These are phyloP conservation scores for Capronia americana DNA, from an alignment of 2,329 filamentous ascomycete species.

Conservation along the genomic window DNA sequence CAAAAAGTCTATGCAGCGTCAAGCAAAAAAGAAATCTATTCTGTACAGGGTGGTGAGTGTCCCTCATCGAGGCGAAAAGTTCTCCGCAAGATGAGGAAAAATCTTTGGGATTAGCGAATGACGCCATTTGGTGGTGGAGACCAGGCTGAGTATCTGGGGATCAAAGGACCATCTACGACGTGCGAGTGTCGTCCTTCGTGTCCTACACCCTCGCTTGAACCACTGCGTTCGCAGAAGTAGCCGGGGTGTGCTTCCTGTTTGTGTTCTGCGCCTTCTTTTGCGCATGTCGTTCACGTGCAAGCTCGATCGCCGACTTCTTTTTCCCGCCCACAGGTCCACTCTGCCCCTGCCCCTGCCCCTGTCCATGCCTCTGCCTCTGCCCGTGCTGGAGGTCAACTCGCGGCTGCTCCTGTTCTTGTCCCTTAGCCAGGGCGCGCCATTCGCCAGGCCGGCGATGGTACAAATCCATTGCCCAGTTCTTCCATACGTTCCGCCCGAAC, in stretches of 20 bases:
- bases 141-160: slow-evolving; percentile 14
- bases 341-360: background rate
- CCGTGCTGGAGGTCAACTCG: background rate
- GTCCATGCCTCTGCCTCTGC: background rate
- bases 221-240: slow-evolving; percentile 32
- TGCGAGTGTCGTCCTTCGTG: slow-evolving; percentile 1
- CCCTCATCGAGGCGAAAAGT: background rate
- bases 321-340: slow-evolving; percentile 36
- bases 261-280: slow-evolving; percentile 46
- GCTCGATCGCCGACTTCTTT: slow-evolving; percentile 60
- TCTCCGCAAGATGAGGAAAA: slow-evolving; percentile 8
- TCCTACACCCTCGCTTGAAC: slow-evolving; percentile 31
- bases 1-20: background rate
- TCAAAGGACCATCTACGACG: background rate
- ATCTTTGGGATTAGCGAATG: slow-evolving; percentile 20
- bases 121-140: slow-evolving; percentile 25
- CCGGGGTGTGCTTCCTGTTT: slow-evolving; percentile 40
- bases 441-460: slow-evolving; percentile 68
- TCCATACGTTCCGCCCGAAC: slow-evolving; percentile 71
- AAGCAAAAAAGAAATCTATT: slow-evolving; percentile 5
- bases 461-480: slow-evolving; percentile 76
- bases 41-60: background rate
- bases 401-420: slow-evolving; percentile 44
- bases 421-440: slow-evolving; percentile 69
- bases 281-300: slow-evolving; percentile 64